These are phyloP conservation scores for Peronospora belbahrii DNA, from an alignment of 352 stramenopile species.

Conservation along the genomic window DNA sequence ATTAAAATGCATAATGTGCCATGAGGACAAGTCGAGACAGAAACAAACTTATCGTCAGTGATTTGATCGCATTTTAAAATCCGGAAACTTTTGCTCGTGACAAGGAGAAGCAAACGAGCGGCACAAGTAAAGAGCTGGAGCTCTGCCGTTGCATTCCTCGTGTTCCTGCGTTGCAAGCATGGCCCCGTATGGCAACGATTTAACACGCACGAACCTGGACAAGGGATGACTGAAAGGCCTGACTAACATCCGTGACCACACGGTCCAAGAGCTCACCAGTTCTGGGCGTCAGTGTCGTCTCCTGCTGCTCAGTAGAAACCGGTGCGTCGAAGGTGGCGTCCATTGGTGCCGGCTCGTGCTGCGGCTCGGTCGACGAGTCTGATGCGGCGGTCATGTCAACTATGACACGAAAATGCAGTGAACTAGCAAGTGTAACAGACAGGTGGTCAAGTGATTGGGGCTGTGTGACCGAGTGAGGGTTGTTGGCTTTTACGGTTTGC, in stretches of 20 bases:
- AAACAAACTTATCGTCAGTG: slow-evolving; percentile 26
- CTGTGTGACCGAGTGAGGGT: slow-evolving; percentile 3
- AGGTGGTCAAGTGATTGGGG: slow-evolving; percentile 5
- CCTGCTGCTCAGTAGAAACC: slow-evolving; percentile 11
- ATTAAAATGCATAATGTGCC: slow-evolving; percentile 1
- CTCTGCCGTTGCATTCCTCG: neutral
- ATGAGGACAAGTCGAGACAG: slow-evolving; percentile 15
- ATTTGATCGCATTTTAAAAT: slow-evolving; percentile 18
- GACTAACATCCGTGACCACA: slow-evolving; percentile 29
- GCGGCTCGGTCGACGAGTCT: slow-evolving; percentile 22
- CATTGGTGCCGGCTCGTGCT: slow-evolving; percentile 21
- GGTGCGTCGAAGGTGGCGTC: slow-evolving; percentile 14
- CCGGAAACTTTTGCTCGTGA: slow-evolving; percentile 8
- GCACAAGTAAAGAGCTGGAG: neutral
- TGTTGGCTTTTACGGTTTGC: slow-evolving; percentile 9
- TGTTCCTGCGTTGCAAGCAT: neutral
- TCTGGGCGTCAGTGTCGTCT: slow-evolving; percentile 9
- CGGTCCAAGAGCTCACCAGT: slow-evolving; percentile 24
- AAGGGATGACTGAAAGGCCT: slow-evolving; percentile 33
- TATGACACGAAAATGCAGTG: neutral
- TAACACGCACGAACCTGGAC: slow-evolving; percentile 23
- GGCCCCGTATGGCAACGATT: neutral
- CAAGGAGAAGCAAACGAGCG: slow-evolving; percentile 5
- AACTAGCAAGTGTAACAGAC: neutral
- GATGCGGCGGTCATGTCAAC: slow-evolving; percentile 25